Conservation (phyloP, 2,329 filamentous ascomycete species). For the Capronia epimyces region DNA sequence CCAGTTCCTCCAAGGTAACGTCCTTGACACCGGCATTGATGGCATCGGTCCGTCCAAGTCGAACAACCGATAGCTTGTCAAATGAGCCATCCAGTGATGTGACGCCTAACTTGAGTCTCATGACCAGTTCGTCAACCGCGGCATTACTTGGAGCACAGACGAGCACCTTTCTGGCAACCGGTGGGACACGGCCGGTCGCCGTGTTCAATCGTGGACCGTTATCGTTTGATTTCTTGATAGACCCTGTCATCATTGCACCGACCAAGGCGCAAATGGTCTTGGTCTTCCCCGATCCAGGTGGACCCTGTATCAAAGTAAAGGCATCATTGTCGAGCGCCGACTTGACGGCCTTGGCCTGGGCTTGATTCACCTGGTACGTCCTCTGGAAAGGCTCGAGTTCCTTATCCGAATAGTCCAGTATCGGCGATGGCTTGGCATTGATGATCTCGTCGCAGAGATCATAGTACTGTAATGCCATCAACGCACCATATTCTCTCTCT, state of each 20-base stretch:
- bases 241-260: slow-evolving; percentile 69
- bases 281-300: slow-evolving; percentile 94
- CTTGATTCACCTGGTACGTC: slow-evolving; percentile 78
- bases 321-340: slow-evolving; percentile 93
- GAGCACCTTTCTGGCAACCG: slow-evolving; percentile 70
- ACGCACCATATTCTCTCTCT: slow-evolving; percentile 87
- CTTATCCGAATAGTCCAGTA: slow-evolving; percentile 73
- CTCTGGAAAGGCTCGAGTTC: slow-evolving; percentile 63
- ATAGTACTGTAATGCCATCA: slow-evolving; percentile 89
- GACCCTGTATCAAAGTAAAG: slow-evolving; percentile 92
- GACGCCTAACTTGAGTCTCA: slow-evolving; percentile 82
- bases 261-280: slow-evolving; percentile 98
- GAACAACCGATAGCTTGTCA: slow-evolving; percentile 78
- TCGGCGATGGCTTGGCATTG: slow-evolving; percentile 79
- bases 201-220: slow-evolving; percentile 39
- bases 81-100: slow-evolving; percentile 67
- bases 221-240: slow-evolving; percentile 46
- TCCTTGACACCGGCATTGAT: slow-evolving; percentile 86
- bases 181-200: slow-evolving; percentile 30
- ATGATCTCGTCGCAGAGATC: slow-evolving; percentile 91
- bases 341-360: slow-evolving; percentile 85
- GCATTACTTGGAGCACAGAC: slow-evolving; percentile 99
- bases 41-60: slow-evolving; percentile 82
- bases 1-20: slow-evolving; percentile 88
- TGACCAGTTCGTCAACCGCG: slow-evolving; percentile 90